Conservation (phyloP, 805 yeast genomes). For the Hanseniaspora clermontiae region DNA sequence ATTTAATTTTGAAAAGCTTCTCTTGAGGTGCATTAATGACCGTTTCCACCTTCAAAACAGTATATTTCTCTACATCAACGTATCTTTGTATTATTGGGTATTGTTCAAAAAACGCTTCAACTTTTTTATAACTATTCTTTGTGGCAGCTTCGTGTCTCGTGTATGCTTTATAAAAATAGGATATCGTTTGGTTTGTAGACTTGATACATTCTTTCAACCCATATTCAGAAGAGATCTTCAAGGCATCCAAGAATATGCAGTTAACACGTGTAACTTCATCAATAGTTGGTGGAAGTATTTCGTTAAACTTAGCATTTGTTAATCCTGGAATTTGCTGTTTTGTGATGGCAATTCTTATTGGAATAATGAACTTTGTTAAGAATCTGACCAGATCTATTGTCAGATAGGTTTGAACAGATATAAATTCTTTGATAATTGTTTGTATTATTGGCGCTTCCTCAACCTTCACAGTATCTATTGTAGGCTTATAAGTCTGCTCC, state of each 20-base stretch:
- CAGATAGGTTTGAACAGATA: conserved; percentile 59
- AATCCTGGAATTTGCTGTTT: conserved; percentile 39
- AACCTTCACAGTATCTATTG: conserved; percentile 23
- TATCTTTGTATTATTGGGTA: conserved; percentile 18
- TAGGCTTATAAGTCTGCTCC: conserved; percentile 56
- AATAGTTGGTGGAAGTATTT: conserved; percentile 84
- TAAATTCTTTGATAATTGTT: conserved; percentile 52
- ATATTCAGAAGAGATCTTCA: conserved; percentile 49
- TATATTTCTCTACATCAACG: conserved; percentile 28
- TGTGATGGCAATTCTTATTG: conserved; percentile 58
- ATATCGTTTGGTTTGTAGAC: conserved; percentile 71
- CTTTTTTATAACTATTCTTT: conserved; percentile 41
- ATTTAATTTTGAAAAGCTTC: conserved; percentile 57
- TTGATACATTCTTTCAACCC: conserved; percentile 68
- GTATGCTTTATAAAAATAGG: conserved; percentile 84
- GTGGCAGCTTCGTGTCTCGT: conserved; percentile 92
- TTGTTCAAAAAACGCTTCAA: conserved; percentile 27
- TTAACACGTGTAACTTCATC: conserved; percentile 87
- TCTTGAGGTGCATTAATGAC: conserved; percentile 53
- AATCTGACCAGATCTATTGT: conserved; percentile 62
- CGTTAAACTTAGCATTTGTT: conserved; percentile 56
- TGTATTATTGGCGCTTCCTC: conserved; percentile 32
- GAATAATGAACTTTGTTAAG: conserved; percentile 65
- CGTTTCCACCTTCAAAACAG: conserved; percentile 43
- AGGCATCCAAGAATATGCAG: conserved; percentile 66